Evolutionary conservation across 2,329 filamentous ascomycete genomes (phyloP).

Genomic region (Phialemonium atrogriseum): DNA sequence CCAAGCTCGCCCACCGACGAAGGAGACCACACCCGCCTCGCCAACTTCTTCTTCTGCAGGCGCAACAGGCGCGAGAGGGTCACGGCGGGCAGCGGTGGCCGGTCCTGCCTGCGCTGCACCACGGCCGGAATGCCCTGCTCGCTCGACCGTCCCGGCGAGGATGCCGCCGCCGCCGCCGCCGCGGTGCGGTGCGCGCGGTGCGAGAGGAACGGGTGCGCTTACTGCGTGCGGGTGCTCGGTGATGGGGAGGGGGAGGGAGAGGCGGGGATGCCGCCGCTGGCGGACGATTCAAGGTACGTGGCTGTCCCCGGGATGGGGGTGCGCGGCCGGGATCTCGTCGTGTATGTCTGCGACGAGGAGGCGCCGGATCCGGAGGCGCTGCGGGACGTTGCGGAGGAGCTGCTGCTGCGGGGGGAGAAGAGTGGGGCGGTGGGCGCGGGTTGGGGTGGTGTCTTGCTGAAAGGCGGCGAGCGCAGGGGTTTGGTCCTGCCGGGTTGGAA

Average conservation of each 20-base stretch:
- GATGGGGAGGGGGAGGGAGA: neutral
- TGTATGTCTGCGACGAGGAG: neutral
- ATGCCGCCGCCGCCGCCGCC: too few species aligned
- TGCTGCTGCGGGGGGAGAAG: neutral
- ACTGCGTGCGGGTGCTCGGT: neutral
- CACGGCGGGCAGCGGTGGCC: neutral
- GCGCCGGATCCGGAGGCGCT: neutral
- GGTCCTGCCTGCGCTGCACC: neutral
- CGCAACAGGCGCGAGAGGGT: neutral
- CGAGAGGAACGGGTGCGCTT: neutral
- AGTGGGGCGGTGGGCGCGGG: too few species aligned
- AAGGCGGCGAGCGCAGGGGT: neutral
- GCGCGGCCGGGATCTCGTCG: neutral
- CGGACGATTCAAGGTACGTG: neutral
- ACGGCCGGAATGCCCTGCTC: neutral
- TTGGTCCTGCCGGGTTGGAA: constrained; percentile 1
- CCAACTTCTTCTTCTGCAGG: neutral
- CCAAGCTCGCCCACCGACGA: neutral
- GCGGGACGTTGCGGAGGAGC: neutral
- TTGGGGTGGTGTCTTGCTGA: neutral
- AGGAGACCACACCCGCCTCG: neutral
- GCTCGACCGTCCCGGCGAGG: neutral
- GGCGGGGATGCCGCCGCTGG: neutral
- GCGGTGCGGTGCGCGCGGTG: constrained; percentile 1
- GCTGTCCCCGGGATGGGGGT: neutral